These are phyloP conservation scores for Globisporangium cederbergense DNA, from an alignment of 352 stramenopile genomes.

Conservation along the genomic window DNA sequence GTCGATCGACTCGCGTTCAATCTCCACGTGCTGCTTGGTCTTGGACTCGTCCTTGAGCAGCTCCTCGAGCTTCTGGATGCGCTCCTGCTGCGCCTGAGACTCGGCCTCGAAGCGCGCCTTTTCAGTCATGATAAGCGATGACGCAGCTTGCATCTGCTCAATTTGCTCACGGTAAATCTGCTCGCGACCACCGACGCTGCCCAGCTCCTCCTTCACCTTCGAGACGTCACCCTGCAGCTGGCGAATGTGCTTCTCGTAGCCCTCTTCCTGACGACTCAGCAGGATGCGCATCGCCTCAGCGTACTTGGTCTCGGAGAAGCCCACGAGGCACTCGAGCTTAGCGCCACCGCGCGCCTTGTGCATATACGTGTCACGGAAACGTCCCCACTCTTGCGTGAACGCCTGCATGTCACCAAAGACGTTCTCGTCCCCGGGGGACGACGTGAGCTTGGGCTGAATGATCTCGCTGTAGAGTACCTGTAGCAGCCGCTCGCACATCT, in stretches of 20 bases:
- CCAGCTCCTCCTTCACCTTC: conserved; percentile 81
- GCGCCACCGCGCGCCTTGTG: conserved; percentile 63
- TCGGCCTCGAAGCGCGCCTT: conserved; percentile 61
- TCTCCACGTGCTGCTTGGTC: conserved; percentile 68
- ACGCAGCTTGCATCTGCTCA: conserved; percentile 75
- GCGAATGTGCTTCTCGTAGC: conserved; percentile 84
- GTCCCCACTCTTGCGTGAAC: conserved; percentile 65
- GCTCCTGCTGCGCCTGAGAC: conserved; percentile 60
- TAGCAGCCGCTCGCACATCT: conserved; percentile 76
- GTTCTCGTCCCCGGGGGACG: conserved; percentile 40
- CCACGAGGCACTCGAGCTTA: conserved; percentile 71
- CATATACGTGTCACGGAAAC: conserved; percentile 74
- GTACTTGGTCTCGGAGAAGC: conserved; percentile 78
- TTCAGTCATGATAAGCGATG: conserved; percentile 73
- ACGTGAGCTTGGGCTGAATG: conserved; percentile 75
- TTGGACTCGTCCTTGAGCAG: conserved; percentile 57
- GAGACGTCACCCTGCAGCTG: conserved; percentile 65
- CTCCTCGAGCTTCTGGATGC: conserved; percentile 63
- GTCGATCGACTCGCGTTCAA: conserved; percentile 73
- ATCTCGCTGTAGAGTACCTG: conserved; percentile 79
- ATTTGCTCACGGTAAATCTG: conserved; percentile 88
- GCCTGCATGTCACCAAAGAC: conserved; percentile 79
- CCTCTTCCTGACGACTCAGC: conserved; percentile 78
- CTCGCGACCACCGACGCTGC: conserved; percentile 70
- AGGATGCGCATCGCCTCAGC: conserved; percentile 81